phyloP scores from a whole-genome alignment of 2,329 filamentous ascomycete species.

The Hypoxylon sp. region DNA sequence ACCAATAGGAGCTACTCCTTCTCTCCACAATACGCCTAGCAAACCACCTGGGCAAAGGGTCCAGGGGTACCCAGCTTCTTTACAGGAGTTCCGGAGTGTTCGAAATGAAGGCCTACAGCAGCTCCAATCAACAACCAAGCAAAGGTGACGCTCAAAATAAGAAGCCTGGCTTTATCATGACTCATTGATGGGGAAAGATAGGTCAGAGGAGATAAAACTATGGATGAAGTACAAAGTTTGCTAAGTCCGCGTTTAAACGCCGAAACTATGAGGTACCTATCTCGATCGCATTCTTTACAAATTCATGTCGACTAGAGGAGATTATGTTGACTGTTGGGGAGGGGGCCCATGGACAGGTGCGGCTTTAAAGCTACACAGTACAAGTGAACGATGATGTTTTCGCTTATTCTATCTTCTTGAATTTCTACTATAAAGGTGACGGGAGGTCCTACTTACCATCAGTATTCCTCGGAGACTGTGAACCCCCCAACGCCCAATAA shows the following conservation, averaged over 20 bases:
- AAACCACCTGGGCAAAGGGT: background rate
- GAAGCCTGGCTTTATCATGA: background rate
- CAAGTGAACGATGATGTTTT: background rate
- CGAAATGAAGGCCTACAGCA: background rate
- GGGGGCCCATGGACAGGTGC: background rate
- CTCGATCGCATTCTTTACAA: background rate
- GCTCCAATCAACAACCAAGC: background rate
- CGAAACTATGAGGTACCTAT: background rate
- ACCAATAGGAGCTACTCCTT: conserved; percentile 36
- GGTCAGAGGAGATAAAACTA: background rate
- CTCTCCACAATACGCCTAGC: background rate
- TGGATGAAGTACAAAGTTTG: background rate
- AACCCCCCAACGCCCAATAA: background rate
- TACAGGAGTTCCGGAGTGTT: conserved; percentile 28
- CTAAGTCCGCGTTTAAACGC: conserved; percentile 18
- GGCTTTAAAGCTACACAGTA: background rate
- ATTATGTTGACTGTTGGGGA: background rate
- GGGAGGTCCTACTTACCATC: background rate
- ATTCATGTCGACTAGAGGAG: background rate
- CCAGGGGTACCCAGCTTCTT: background rate
- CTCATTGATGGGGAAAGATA: background rate
- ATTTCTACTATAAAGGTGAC: background rate
- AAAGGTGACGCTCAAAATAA: background rate
- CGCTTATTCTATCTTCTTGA: background rate
- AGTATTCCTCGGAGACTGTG: background rate